Base-by-base conservation (phyloP, 306 rosid species). In the Citrullus mucosospermus region DNA sequence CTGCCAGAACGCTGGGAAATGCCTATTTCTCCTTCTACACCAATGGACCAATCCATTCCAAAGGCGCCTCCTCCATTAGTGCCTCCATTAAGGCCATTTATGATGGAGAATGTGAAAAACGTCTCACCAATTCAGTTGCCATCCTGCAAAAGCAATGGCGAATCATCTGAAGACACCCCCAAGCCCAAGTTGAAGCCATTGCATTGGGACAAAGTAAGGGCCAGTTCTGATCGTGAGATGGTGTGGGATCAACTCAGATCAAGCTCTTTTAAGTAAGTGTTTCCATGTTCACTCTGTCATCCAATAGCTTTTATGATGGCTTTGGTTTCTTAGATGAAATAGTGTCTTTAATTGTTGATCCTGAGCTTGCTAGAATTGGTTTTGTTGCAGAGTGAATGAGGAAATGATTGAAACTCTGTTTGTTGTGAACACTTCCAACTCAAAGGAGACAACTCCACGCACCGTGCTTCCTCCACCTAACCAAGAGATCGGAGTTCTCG, bases 191-290 rank as follows among this genome's bases (percentile, higher is more conserved):
- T 95, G 83, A 95, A 95, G 90, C 96, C 97, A 3, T 85, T 95
- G 58, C 99, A 95, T 83, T 95, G 99, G 99, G 99, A 95, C 68
- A 95, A 95, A 90, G 99, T 95, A 43, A 90, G 97, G 86, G 97
- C 99, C 1, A 95, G 96, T 79, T 95, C 99, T 32, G 96, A 91
- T 80, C 92, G 97, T 48, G 99, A 88, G 82, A 95, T 88, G 99
- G 99, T 91, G 85, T 95, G 99, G 99, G 99, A 95, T 90, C 99
- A 95, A 59, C 87, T 92, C 83, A 84, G 91, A 88, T 86, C 97
- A 30, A 95, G 97, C 87, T 95, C 99, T 65, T 95, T 95, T 50
- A 91, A 91, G 99, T 95, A 86, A 91, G 65, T 89, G 59, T 51
- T 16, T 51, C 80, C 48, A 59, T 18, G 9, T n/a, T 71, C 72